Percentiles rank a stretch among this genome's conserved stretches.
Conservation (phyloP, 2,329 filamentous ascomycete genomes). For the Colletotrichum gigasporum region DNA sequence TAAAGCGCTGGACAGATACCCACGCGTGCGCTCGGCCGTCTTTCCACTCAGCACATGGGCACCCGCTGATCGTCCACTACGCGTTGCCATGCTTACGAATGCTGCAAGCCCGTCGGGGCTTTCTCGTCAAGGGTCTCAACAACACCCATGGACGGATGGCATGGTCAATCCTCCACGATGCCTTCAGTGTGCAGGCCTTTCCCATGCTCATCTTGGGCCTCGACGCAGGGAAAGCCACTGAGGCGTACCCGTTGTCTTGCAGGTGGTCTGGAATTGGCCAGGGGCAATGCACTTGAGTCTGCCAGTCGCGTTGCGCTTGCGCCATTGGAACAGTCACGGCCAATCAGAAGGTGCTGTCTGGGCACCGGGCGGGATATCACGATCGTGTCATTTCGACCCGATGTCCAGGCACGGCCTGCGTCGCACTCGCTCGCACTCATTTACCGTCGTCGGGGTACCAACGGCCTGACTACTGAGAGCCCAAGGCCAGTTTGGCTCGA, state of each 20-base stretch:
- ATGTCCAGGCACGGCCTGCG: not conserved
- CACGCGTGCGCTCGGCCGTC: not conserved
- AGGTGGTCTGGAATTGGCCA: not conserved
- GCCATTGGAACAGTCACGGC: not conserved
- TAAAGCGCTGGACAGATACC: not conserved
- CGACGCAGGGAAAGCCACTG: not conserved
- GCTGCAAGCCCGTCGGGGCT: not conserved
- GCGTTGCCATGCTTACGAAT: not conserved
- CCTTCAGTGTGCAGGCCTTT: not conserved
- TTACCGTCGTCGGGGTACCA: not conserved
- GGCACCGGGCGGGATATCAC: not conserved
- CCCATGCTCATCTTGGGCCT: not conserved
- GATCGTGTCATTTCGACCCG: not conserved
- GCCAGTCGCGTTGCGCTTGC: no score
- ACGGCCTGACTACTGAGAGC: not conserved
- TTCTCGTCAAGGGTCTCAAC: not conserved
- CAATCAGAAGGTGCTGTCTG: not conserved
- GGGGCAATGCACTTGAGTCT: not conserved
- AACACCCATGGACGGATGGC: not conserved
- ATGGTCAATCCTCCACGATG: not conserved
- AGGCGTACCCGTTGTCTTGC: not conserved
- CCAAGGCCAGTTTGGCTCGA: not conserved
- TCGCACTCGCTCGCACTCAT: not conserved
- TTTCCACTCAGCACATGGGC: constrained; percentile 3
- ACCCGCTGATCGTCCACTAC: not conserved